phyloP scores from a whole-genome alignment of 2,329 filamentous ascomycete genomes.

The Pyricularia sp. region DNA sequence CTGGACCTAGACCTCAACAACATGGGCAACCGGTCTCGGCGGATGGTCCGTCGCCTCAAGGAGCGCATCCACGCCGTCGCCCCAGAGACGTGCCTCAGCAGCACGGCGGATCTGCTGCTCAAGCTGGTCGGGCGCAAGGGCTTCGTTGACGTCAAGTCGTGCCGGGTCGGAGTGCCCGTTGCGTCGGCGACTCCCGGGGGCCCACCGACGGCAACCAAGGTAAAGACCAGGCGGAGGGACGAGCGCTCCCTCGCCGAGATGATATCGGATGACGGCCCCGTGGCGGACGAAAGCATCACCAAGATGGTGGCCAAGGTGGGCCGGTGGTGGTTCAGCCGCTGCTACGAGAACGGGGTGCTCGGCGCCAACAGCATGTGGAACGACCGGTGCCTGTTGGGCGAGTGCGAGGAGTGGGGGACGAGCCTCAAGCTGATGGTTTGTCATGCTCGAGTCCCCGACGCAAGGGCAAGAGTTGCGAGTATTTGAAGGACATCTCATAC shows the following conservation, averaged over 20 bases:
- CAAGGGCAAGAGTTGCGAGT: conserved; percentile 29
- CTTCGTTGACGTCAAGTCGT: conserved; percentile 61
- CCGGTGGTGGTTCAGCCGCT: conserved; percentile 91
- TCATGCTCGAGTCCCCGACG: conserved; percentile 68
- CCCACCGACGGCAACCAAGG: conserved; percentile 9
- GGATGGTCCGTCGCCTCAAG: conserved; percentile 57
- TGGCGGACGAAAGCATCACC: conserved; percentile 73
- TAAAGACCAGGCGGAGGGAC: conserved; percentile 20
- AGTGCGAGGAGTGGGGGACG: conserved; percentile 77
- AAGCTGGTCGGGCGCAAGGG: conserved; percentile 54
- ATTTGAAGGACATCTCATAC: conserved; percentile 20
- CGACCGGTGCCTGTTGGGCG: conserved; percentile 59
- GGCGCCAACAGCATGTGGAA: conserved; percentile 56
- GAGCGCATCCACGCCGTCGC: conserved; percentile 45
- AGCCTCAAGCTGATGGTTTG: conserved; percentile 86
- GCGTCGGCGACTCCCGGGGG: conserved; percentile 20
- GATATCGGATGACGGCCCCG: conserved; percentile 55
- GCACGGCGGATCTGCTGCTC: conserved; percentile 47
- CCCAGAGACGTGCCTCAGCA: conserved; percentile 45
- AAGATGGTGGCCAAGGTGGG: conserved; percentile 89
- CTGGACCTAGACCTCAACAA: conserved; percentile 72
- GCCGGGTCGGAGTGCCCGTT: conserved; percentile 65
- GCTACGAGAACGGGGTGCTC: conserved; percentile 63
- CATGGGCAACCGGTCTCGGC: conserved; percentile 61
- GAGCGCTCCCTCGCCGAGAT: conserved; percentile 54